phyloP scores from a whole-genome alignment of 306 rosid genomes.

The Urtica urens region DNA sequence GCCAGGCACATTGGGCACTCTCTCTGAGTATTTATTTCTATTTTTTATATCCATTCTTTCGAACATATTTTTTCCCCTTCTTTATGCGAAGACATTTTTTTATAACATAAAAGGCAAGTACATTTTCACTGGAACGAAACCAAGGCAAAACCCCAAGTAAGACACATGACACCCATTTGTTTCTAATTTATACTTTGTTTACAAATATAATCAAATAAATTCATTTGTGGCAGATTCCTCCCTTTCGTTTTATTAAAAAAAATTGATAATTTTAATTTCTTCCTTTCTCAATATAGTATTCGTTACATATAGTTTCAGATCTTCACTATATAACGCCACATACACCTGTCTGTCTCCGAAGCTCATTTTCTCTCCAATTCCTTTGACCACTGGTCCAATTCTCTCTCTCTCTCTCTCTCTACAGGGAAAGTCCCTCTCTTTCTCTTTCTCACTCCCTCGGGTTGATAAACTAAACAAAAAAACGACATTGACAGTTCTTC shows the following conservation, averaged over 20 bases:
- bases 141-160: conserved; percentile 17
- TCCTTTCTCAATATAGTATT: conserved; percentile 13
- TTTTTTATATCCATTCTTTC: neutral
- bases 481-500: conserved; percentile 44
- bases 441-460: conserved; percentile 7
- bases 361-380: conserved; percentile 14
- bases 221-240: too few relatives aligned
- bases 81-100: neutral
- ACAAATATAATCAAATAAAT: neutral
- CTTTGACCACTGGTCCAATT: conserved; percentile 52
- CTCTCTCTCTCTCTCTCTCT: conserved; percentile 8
- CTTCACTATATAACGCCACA: conserved; percentile 31
- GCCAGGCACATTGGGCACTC: too few relatives aligned
- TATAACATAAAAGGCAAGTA: neutral
- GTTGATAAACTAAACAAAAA: conserved; percentile 14
- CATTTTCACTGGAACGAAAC: neutral
- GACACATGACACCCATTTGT: conserved; percentile 12
- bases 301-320: neutral
- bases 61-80: neutral
- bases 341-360: conserved; percentile 25
- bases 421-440: neutral
- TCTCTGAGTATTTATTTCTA: neutral
- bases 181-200: conserved; percentile 14
- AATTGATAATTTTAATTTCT: neutral
- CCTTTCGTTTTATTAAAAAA: too few relatives aligned